Evolutionary conservation across 2,329 filamentous ascomycete species (phyloP).

Genomic region (Metarhizium anisopliae): DNA sequence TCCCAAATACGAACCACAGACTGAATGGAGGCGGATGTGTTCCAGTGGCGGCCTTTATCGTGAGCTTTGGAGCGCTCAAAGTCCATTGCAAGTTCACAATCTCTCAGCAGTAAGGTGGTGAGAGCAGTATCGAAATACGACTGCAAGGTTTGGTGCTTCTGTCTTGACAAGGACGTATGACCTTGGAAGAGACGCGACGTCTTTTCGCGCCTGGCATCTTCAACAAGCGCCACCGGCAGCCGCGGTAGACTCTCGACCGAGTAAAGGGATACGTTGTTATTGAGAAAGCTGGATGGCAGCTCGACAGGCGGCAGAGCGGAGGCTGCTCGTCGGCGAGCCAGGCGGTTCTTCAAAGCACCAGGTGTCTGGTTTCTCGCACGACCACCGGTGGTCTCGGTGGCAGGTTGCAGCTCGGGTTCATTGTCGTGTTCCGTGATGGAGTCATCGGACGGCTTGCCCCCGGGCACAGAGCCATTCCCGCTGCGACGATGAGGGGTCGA

Average conservation of each 20-base stretch:
- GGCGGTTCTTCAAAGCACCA: conserved; percentile 20
- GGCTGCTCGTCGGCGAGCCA: conserved; percentile 22
- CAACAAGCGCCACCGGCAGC: conserved; percentile 21
- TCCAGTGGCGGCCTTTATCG: conserved; percentile 4
- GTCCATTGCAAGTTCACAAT: conserved; percentile 11
- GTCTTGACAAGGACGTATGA: conserved; percentile 12
- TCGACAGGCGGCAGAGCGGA: conserved; percentile 40
- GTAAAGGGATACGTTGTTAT: conserved; percentile 34
- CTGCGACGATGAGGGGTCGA: conserved; percentile 11
- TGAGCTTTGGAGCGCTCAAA: conserved; percentile 6
- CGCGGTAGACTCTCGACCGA: conserved; percentile 15
- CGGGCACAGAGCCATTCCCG: conserved; percentile 11
- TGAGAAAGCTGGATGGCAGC: conserved; percentile 49
- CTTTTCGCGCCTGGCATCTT: conserved; percentile 23
- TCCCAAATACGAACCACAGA: conserved; percentile 18
- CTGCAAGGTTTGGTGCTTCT: conserved; percentile 18
- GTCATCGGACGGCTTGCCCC: conserved; percentile 19
- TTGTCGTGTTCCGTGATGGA: conserved; percentile 17
- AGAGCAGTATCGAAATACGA: conserved; percentile 23
- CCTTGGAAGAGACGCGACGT: conserved; percentile 20
- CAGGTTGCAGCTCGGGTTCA: conserved; percentile 17
- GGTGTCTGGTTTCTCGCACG: conserved; percentile 18
- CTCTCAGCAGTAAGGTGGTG: conserved; percentile 10
- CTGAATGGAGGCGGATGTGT: conserved; percentile 10
- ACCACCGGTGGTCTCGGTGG: conserved; percentile 17